Evolutionary conservation across 768 basidiomycete species (phyloP).

Genomic region (Pulveroboletus frians): DNA sequence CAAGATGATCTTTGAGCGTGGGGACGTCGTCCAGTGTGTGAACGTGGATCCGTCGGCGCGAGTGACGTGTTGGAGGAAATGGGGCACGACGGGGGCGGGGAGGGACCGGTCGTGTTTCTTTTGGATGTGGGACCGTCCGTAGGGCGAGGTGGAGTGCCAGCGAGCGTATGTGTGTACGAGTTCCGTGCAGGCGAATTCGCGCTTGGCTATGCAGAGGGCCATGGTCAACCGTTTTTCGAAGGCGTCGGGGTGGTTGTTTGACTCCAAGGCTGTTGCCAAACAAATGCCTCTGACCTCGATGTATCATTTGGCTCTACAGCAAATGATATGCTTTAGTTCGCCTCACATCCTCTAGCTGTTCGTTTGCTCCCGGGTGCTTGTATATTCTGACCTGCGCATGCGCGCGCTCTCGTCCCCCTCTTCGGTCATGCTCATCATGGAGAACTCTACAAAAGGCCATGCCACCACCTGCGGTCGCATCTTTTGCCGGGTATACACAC

Average conservation of each 20-base stretch:
- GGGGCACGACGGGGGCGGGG: constrained; percentile 80
- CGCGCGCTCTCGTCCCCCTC: too few relatives aligned
- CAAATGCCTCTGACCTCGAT: neutral
- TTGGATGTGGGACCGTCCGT: constrained; percentile 81
- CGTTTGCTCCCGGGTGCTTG: too few relatives aligned
- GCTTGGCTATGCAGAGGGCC: constrained; percentile 14
- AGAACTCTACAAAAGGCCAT: too few relatives aligned
- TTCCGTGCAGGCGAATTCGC: constrained; percentile 5
- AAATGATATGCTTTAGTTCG: too few relatives aligned
- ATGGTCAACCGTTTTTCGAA: neutral
- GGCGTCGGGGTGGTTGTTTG: neutral
- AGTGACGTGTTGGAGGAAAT: constrained; percentile 80
- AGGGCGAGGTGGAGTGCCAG: constrained; percentile 64
- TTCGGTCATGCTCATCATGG: too few relatives aligned
- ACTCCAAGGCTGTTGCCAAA: neutral
- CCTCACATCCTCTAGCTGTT: too few relatives aligned
- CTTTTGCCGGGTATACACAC: too few relatives aligned
- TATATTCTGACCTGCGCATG: too few relatives aligned
- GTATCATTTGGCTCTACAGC: too few relatives aligned
- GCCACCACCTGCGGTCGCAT: too few relatives aligned
- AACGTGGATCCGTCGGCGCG: constrained; percentile 88
- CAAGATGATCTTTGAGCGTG: constrained; percentile 66
- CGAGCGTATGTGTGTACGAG: constrained; percentile 28
- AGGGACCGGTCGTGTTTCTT: constrained; percentile 61
- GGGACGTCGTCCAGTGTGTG: constrained; percentile 85